Percentiles rank a stretch among this genome's conserved stretches.
phyloP scores from a whole-genome alignment of 352 stramenopile species.

The Globisporangium paroecandrum region DNA sequence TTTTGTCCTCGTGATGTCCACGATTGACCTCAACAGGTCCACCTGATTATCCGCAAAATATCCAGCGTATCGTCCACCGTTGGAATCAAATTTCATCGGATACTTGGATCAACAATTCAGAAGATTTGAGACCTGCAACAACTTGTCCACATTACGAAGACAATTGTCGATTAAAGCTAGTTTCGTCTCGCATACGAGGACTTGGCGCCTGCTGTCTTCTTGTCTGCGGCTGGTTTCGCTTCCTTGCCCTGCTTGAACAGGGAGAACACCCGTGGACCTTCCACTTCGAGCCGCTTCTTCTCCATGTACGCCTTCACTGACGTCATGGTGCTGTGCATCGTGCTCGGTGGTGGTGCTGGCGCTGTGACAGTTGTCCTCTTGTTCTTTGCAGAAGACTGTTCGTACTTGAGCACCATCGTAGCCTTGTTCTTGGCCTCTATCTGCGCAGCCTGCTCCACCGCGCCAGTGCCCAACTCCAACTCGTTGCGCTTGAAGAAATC shows the following conservation, averaged over 20 bases:
- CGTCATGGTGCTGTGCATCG: slow-evolving; percentile 24
- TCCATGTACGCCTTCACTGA: slow-evolving; percentile 35
- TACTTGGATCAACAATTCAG: not conserved
- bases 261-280: slow-evolving; percentile 16
- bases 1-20: no score
- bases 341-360: not conserved
- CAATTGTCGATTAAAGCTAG: not conserved
- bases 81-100: not conserved
- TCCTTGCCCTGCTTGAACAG: slow-evolving; percentile 17
- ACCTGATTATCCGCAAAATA: not conserved
- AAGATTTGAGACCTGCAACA: not conserved
- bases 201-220: not conserved
- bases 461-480: slow-evolving; percentile 29
- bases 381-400: slow-evolving; percentile 14
- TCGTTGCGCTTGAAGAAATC: slow-evolving; percentile 68
- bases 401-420: slow-evolving; percentile 41
- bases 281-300: slow-evolving; percentile 14
- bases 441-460: not conserved
- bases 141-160: not conserved
- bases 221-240: not conserved
- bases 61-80: not conserved
- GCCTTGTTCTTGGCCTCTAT: slow-evolving; percentile 8
- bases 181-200: not conserved
- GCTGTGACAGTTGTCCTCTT: not conserved
- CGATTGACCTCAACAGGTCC: not conserved